Base-by-base conservation (phyloP, 345 rosid genomes). In the Nephelium lappaceum region DNA sequence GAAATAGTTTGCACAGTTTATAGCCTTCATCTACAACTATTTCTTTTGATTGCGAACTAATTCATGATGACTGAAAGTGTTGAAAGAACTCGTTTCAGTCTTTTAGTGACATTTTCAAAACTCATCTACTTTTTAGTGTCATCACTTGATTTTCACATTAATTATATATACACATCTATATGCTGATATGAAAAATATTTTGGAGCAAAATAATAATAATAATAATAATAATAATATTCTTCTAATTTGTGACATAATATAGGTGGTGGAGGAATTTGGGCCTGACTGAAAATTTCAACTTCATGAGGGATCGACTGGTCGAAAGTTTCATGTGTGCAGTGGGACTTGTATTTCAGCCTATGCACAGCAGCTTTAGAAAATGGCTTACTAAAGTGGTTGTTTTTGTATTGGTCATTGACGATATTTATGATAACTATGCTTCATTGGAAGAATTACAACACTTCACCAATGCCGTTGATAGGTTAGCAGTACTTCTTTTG, bases 241-340 rank as follows among this genome's bases (percentile, higher is more conserved):
- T 45, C 11, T 25, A 5, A 41, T 68, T 21, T 18, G 49, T 58
- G 49, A 31, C 7, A 61, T 10, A 7, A 55, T 47, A 51, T 60
- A 86, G 93, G 78, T 90, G 94, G 94, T 88, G 92, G 94, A 79
- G 74, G 68, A 83, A 82, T 71, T 69, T 85, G 49, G 84, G 79
- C 16, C 63, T 88, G 18, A 81, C 82, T 16, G 80, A 90, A 45
- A 73, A 71, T 2, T 39, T 90, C 21, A 73, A 71, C 38, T 90
- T 90, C 57, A 62, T 87, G 0, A 85, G 92, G 79, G 89, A 87
- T 77, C 78, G 89, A 41, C 68, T 85, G 63, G 92, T 85, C 0
- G 91, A 90, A 67, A 75, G 92, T 42, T 90, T 86, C 78, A 14
- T 90, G 74, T 88, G 84, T 27, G 61, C 87, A 0, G 80, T 88